Evolutionary conservation across 352 stramenopile genomes (phyloP).

Genomic region (Pythium myriotylum): DNA sequence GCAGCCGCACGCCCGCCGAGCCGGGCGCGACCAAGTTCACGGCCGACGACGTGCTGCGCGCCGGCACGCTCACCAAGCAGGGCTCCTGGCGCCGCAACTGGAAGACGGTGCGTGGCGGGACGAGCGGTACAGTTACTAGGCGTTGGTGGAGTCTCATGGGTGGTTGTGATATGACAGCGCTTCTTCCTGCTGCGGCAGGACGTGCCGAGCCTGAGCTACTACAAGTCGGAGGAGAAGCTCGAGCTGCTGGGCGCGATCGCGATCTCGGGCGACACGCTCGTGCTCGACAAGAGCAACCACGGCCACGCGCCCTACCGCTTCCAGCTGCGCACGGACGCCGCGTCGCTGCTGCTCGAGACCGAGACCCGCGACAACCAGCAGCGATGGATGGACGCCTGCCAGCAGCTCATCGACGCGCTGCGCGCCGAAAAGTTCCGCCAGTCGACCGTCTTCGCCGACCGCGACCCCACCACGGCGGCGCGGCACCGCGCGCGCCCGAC

Average conservation of each 20-base stretch:
- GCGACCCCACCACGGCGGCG: slow-evolving; percentile 24
- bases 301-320: slow-evolving; percentile 68
- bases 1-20: slow-evolving; percentile 40
- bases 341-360: slow-evolving; percentile 65
- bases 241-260: slow-evolving; percentile 72
- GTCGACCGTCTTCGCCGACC: slow-evolving; percentile 27
- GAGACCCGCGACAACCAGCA: slow-evolving; percentile 65
- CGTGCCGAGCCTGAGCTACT: slow-evolving; percentile 79
- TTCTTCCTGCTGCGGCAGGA: slow-evolving; percentile 84
- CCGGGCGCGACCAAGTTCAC: slow-evolving; percentile 54
- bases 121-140: too few species aligned
- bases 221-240: slow-evolving; percentile 82
- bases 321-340: slow-evolving; percentile 59
- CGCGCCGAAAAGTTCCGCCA: slow-evolving; percentile 67
- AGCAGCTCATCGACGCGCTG: slow-evolving; percentile 65
- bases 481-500: not conserved
- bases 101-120: slow-evolving; percentile 63
- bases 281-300: slow-evolving; percentile 61
- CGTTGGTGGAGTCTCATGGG: not conserved
- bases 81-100: slow-evolving; percentile 87
- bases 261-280: slow-evolving; percentile 74
- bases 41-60: slow-evolving; percentile 64
- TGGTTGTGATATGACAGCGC: slow-evolving; percentile 35
- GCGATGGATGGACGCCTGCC: slow-evolving; percentile 72
- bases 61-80: slow-evolving; percentile 72